Evolutionary conservation across 2,329 filamentous ascomycete genomes (phyloP).

Genomic region (Byssochlamys sp.): DNA sequence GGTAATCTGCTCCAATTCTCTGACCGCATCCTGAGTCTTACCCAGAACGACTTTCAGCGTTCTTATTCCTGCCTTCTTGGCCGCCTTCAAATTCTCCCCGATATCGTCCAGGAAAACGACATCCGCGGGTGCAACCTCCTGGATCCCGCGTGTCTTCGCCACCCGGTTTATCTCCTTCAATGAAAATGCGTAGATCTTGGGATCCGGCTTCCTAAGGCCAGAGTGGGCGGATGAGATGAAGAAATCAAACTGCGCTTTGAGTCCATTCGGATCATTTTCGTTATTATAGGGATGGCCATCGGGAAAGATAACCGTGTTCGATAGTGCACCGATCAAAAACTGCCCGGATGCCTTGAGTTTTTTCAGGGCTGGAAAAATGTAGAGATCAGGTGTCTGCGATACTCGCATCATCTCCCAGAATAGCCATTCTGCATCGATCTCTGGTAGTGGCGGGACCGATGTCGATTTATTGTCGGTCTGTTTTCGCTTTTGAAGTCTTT

Average conservation of each 20-base stretch:
- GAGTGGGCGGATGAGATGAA: slow-evolving; percentile 81
- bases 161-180: slow-evolving; percentile 56
- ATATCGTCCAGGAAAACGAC: slow-evolving; percentile 89
- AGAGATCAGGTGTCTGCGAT: slow-evolving; percentile 63
- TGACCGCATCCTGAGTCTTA: slow-evolving; percentile 68
- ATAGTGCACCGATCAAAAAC: slow-evolving; percentile 71
- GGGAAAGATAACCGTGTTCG: slow-evolving; percentile 84
- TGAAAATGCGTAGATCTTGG: slow-evolving; percentile 67
- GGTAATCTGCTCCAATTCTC: slow-evolving; percentile 65
- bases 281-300: slow-evolving; percentile 60
- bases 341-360: slow-evolving; percentile 54
- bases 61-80: slow-evolving; percentile 60
- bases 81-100: slow-evolving; percentile 80
- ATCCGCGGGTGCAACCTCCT: slow-evolving; percentile 52
- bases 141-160: slow-evolving; percentile 48
- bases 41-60: slow-evolving; percentile 82
- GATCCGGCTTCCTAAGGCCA: slow-evolving; percentile 78
- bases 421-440: slow-evolving; percentile 65
- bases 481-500: slow-evolving; percentile 20
- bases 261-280: slow-evolving; percentile 46
- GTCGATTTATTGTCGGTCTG: slow-evolving; percentile 8
- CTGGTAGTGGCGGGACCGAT: slow-evolving; percentile 54
- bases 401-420: slow-evolving; percentile 86
- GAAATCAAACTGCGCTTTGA: slow-evolving; percentile 67
- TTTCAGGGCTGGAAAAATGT: slow-evolving; percentile 75